Evolutionary conservation across 768 basidiomycete genomes (phyloP), one percentile per base, ranked within the genome.

Genomic region (Mrakia gelida): DNA sequence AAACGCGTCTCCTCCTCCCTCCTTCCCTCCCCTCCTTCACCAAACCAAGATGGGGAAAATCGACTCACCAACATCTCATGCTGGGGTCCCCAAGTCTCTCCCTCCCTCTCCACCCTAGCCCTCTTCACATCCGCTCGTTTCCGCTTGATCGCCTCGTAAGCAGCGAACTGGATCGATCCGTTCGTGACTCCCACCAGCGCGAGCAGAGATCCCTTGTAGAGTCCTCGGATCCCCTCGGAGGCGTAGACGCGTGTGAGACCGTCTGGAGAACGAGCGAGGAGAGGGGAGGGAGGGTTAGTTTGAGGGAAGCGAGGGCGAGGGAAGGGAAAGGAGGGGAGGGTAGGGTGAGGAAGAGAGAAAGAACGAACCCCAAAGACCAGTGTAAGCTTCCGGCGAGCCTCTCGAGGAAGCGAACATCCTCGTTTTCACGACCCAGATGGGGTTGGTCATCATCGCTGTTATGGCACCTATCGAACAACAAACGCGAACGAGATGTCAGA

Each of bases 371-470:
- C 89, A 91, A 77, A 95, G 86, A 13, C 91, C 90, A 26, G 90
- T 89, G 84, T 98, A 98, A 1, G 94, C 90, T 3, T 84, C 86
- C 13, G 92, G 89, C 61, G 91, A 89, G 75, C 88, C 87, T 41
- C 88, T 84, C 15, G 86, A 86, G 0, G 94, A 91, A 0, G 95
- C 94, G 83, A 97, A 99, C 90, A 98, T 95, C 79, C 97, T 90
- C 13, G 97, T 95, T 86, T 96, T 92, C 75, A 98, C 92, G 21
- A 98, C 92, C 96, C 96, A 98, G 81, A 98, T 90, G 0, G 96
- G 97, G 84, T 99, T 98, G 10, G 96, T 99, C 83, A 97, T 88
- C 82, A 98, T 86, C 0, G 97, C 95, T 5, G 95, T 97, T 26
- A 90, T 90, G 18, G 95, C 92, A 86, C 96, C 96, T 98, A 81